Conservation (phyloP, 2,329 filamentous ascomycete genomes). For the Paecilomyces niveus region DNA sequence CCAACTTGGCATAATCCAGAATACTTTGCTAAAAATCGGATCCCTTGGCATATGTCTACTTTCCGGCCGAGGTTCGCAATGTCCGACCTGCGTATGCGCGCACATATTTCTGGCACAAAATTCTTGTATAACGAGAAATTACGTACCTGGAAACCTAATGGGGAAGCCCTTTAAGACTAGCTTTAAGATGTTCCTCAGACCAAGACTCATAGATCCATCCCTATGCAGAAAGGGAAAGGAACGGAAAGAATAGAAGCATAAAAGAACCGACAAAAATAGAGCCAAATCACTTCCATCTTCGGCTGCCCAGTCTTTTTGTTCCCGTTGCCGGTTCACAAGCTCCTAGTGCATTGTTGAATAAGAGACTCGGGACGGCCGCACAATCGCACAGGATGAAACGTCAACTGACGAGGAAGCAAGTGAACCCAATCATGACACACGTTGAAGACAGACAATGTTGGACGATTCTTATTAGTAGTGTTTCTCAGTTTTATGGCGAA, state of each 20-base stretch:
- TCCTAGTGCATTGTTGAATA: background rate
- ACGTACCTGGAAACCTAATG: too few species aligned
- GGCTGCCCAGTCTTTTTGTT: background rate
- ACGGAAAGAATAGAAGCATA: background rate
- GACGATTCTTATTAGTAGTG: background rate
- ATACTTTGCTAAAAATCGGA: too few species aligned
- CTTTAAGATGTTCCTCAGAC: background rate
- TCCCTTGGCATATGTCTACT: too few species aligned
- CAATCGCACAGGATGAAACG: background rate
- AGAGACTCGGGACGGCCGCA: background rate
- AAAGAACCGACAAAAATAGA: background rate
- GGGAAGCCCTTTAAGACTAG: background rate
- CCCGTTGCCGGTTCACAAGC: background rate
- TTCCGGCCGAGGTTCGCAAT: too few species aligned
- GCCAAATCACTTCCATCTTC: background rate
- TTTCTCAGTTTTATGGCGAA: background rate
- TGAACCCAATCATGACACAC: background rate
- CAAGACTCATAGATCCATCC: background rate
- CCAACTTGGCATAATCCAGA: too few species aligned
- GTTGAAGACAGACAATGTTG: background rate
- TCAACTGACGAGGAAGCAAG: background rate
- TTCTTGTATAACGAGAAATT: background rate
- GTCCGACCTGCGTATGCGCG: too few species aligned
- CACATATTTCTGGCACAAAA: background rate
- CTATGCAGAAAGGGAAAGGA: background rate